Evolutionary conservation across 352 stramenopile genomes (phyloP), one percentile per base, ranked within the genome.

Genomic region (Phytophthora agathidicida): DNA sequence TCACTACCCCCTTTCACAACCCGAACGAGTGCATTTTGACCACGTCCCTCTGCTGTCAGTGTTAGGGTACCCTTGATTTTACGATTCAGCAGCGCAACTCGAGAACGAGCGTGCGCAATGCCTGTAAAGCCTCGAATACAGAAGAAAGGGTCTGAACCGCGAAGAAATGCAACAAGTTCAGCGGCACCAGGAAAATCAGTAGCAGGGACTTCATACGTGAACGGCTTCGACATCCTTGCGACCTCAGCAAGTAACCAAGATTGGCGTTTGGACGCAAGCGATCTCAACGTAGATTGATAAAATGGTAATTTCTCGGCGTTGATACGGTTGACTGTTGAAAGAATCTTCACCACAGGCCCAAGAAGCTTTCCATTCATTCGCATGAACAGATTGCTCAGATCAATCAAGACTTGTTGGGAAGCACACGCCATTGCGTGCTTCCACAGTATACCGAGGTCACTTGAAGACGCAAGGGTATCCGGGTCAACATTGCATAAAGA

Each of bases 201-300:
- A 28, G 39, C 11, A n/a, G 30, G 30, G 10, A 41, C 30, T 28
- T 42, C 31, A 17, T 13, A 59, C 6, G 27, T 41, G 13, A 61
- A 61, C 11, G 52, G 32, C 19, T 30, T 35, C 3, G 35, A 24
- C 27, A 54, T 48, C 0, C 48, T 26, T 32, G 26, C 35, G 14
- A 61, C 42, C 35, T 61, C 42, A 11, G 26, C 19, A 47, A 16
- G 11, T 17, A 61, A 24, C 52, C 52, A 61, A n/a, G 22, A 10
- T 33, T 35, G 42, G 5, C 52, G 43, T 9, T 14, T 13, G 22
- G 28, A 32, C n/a, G 32, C 42, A 38, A 53, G 24, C 39, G 32
- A 53, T 7, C 10, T 24, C 27, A 51, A 22, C 11, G 39, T 11
- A 32, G 14, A 19, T 30, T 28, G 24, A 39, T 61, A 27, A 2